Evolutionary conservation across 176 grass and related monocot genomes (phyloP), one percentile per base, ranked within the genome.

Genomic region (Rhynchospora breviuscula): DNA sequence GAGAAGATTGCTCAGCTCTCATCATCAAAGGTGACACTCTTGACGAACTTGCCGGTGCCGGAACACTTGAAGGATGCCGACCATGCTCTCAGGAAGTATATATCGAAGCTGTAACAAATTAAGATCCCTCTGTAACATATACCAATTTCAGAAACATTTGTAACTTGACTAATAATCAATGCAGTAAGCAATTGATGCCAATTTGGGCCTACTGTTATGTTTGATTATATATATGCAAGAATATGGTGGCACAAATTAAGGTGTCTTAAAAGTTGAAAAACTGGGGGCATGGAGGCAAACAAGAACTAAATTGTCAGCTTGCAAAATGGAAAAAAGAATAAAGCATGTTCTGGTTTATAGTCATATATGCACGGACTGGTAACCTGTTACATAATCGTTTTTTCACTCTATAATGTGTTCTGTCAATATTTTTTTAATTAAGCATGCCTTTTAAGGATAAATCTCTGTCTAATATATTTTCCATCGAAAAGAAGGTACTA

Each of bases 1-100:
- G 87, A 89, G 35, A 90, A 91, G 63, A 86, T 75, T 0, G 44
- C 62, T 87, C 79, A 92, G 10, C 79, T 93, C 25, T 79, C 90
- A 1, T 90, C 91, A 35, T 85, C 90, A 33, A 91, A 81, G 51
- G 87, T 94, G 59, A 93, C 92, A 0, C 90, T 94, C 26, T 25
- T 94, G 2, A 83, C 79, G 4, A 94, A 91, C 59, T 43, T 94
- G 67, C 89, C 90, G 0, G 83, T 97, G 10, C 67, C 89, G 0
- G 86, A 94, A 5, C 35, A 83, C 1, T 40, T 79, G 53, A 94
- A 90, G 79, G 67, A 84, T 48, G 90, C 92, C 21, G 87, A 80
- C 14, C 81, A 81, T 2, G 75, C 86, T 62, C 84, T 98, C 12
- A 90, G 59, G 51, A 98, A 93, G 85, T 89, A 91, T 43, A 56